These are phyloP conservation scores for Neofusicoccum ribis DNA, from an alignment of 2,329 filamentous ascomycete genomes.

Conservation along the genomic window DNA sequence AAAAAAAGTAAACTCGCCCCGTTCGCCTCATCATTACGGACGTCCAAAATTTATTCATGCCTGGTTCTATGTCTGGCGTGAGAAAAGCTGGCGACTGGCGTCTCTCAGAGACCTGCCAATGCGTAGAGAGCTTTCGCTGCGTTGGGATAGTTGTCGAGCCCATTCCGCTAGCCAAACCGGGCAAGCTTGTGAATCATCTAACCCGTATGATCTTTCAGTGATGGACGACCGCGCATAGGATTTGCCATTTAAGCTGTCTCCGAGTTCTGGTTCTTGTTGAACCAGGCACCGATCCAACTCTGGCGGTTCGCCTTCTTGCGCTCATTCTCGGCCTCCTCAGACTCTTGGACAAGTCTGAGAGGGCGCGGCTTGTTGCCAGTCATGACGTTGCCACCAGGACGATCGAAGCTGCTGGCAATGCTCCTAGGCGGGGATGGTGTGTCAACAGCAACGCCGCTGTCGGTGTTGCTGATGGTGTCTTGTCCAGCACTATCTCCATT, in stretches of 20 bases:
- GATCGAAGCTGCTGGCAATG: slow-evolving; percentile 42
- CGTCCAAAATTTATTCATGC: slow-evolving; percentile 6
- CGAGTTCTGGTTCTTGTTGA: not conserved
- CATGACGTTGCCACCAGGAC: slow-evolving; percentile 41
- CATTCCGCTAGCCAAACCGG: not conserved
- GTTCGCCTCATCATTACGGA: slow-evolving; percentile 7
- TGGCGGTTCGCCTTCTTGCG: slow-evolving; percentile 47
- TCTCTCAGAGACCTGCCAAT: slow-evolving; percentile 3
- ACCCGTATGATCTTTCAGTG: not conserved
- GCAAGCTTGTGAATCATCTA: slow-evolving; percentile 1
- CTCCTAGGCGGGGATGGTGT: slow-evolving; percentile 57
- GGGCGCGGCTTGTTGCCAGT: slow-evolving; percentile 73
- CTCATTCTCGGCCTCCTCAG: slow-evolving; percentile 39
- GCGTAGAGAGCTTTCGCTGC: not conserved
- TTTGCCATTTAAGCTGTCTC: not conserved
- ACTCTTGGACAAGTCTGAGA: slow-evolving; percentile 83
- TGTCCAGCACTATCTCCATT: slow-evolving; percentile 27
- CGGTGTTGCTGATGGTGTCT: slow-evolving; percentile 30
- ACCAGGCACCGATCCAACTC: slow-evolving; percentile 38
- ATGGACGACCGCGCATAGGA: not conserved
- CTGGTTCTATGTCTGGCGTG: not conserved
- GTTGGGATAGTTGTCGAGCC: not conserved
- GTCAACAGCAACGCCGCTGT: slow-evolving; percentile 34
- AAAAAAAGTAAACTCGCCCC: not conserved
- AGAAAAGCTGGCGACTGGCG: not conserved